Base-by-base conservation (phyloP, 1,139 yeast genomes). In the Fermentozyma sake region DNA sequence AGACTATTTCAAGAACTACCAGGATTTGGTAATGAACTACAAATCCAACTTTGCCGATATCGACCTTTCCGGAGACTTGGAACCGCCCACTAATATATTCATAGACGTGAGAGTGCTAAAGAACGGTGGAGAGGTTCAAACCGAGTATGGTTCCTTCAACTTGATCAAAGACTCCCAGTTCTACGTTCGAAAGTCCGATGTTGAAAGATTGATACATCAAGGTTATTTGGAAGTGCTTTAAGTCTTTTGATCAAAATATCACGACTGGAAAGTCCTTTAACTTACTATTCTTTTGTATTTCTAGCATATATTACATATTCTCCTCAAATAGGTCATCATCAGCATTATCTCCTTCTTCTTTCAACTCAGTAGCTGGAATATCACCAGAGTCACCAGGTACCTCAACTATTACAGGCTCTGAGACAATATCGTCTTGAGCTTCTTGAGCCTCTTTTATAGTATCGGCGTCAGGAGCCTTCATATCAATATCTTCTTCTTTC, bases 81-180 rank as follows among this genome's bases (percentile, higher is more conserved):
- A 76, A 21, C 98, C 98, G 0, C 98, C 98, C 1, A 74, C 74
- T 16, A 94, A 86, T 42, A 82, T 91, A 22, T 91, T 89, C 45
- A 83, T 91, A 8, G 98, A 91, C 48, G 97, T 91, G 3, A 63
- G 98, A 30, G 97, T 91, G 7, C 58, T 91, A 31, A 83, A 83
- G 46, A 95, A 91, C 47, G 97, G 96, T 0, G 98, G 98, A 2
- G 97, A 91, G 50, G 87, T 91, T 21, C 96, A 89, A 49, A 91
- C 98, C 0, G 98, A 91, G 52, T 91, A 91, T 44, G 98, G 98
- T 16, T 95, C 87, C 6, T 87, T 91, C 60, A 89, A 89, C 44
- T 61, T 91, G 43, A 86, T 94, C n/a, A 91, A 89, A 47, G 93
- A 91, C 53, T 84, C 95, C 4, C 98, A 91, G 50, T 89, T 91